Percentiles rank a stretch among this genome's conserved stretches.
Evolutionary conservation across 441 rosid species (phyloP).

Genomic region (Populus hybrid): DNA sequence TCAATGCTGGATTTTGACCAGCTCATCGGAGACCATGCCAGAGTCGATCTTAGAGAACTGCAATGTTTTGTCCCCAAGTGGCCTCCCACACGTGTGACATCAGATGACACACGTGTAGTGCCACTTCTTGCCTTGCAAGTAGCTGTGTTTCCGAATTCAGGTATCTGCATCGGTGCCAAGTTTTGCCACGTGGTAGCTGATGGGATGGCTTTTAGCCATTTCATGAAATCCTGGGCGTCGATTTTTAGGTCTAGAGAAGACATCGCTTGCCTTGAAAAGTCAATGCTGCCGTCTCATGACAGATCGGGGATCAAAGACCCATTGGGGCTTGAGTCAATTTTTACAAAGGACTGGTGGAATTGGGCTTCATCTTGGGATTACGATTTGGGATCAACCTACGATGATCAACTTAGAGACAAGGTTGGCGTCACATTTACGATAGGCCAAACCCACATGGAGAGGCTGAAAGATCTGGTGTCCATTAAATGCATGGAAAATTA

Average conservation of each 20-base stretch:
- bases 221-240: conserved; percentile 56
- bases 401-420: conserved; percentile 7
- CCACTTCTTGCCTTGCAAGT: conserved; percentile 42
- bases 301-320: conserved; percentile 40
- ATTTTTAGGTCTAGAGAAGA: conserved; percentile 19
- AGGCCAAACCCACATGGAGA: background rate
- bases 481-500: background rate
- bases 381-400: background rate
- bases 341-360: conserved; percentile 26
- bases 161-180: conserved; percentile 44
- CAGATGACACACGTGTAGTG: background rate
- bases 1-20: conserved; percentile 26
- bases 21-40: conserved; percentile 15
- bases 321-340: conserved; percentile 18
- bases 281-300: conserved; percentile 26
- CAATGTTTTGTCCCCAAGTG: conserved; percentile 28
- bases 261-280: background rate
- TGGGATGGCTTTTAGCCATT: conserved; percentile 45
- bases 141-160: conserved; percentile 44
- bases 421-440: conserved; percentile 11
- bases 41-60: conserved; percentile 11
- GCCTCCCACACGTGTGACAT: background rate
- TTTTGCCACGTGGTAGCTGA: conserved; percentile 44
- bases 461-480: conserved; percentile 21
- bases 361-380: conserved; percentile 10